phyloP scores from a whole-genome alignment of 2,329 filamentous ascomycete species.

The Phyllosticta capitalensis region DNA sequence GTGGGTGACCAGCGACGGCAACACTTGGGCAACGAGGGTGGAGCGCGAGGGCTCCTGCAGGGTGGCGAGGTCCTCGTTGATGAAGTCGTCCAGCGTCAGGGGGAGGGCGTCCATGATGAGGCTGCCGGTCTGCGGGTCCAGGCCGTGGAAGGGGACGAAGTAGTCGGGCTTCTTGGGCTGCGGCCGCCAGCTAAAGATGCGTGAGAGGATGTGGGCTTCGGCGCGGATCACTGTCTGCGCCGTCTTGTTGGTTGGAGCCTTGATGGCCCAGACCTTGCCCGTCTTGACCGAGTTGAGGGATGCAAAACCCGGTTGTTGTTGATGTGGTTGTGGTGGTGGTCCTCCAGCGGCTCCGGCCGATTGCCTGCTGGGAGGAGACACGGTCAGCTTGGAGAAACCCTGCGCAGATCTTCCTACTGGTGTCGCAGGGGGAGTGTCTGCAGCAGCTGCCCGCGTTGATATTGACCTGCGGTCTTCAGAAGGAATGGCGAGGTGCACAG shows the following conservation, averaged over 20 bases:
- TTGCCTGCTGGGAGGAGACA: neutral
- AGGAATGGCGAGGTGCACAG: conserved; percentile 26
- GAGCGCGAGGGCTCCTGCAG: conserved; percentile 19
- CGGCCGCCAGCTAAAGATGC: conserved; percentile 17
- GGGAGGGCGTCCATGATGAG: conserved; percentile 26
- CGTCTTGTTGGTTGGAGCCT: conserved; percentile 21
- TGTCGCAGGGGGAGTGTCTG: conserved; percentile 8
- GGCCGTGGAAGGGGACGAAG: conserved; percentile 26
- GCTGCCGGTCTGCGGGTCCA: conserved; percentile 21
- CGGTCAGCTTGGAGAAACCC: neutral
- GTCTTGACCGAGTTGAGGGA: neutral
- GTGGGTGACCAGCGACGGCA: conserved; percentile 31
- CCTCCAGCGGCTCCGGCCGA: conserved; percentile 9
- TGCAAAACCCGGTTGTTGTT: neutral
- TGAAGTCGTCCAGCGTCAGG: conserved; percentile 24
- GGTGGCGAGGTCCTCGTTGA: conserved; percentile 17
- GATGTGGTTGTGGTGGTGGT: conserved; percentile 18
- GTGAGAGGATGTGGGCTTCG: conserved; percentile 25
- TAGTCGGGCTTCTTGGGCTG: conserved; percentile 14
- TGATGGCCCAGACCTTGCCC: conserved; percentile 22
- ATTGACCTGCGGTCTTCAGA: neutral
- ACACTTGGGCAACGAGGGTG: conserved; percentile 26
- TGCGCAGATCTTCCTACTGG: neutral
- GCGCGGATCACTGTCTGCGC: conserved; percentile 22
- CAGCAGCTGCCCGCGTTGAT: neutral